A percentile compares a stretch with the other conserved stretches of the same genome.
Evolutionary conservation across 225 moss, liverwort and hornwort species (phyloP).

Genomic region (Neckera pumila): DNA sequence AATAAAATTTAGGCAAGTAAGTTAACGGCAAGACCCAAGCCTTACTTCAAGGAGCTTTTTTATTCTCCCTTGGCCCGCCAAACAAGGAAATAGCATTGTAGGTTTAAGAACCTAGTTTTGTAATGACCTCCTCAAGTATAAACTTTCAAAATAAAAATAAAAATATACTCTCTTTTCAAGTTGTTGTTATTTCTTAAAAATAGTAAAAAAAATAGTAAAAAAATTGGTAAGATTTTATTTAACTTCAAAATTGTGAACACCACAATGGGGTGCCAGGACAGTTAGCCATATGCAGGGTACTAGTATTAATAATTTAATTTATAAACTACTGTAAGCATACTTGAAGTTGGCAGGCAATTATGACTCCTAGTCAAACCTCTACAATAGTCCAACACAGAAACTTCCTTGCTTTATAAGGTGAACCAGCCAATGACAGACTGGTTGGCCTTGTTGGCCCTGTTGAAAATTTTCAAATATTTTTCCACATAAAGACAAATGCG

Average conservation of each 20-base stretch:
- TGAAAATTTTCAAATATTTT: background rate
- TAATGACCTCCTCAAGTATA: background rate
- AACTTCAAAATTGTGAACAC: background rate
- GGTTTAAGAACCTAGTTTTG: background rate
- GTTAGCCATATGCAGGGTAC: background rate
- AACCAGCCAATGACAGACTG: background rate
- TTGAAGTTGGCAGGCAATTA: background rate
- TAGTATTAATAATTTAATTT: no score
- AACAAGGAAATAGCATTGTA: rapidly evolving
- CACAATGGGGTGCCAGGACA: background rate
- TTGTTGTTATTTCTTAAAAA: no score
- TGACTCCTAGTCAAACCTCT: background rate
- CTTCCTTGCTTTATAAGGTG: background rate
- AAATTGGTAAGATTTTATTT: background rate
- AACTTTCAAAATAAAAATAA: background rate
- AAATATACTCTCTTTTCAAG: background rate
- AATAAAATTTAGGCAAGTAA: rapidly evolving
- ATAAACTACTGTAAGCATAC: no score
- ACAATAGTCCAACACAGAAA: background rate
- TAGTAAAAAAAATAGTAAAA: no score
- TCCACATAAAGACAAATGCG: background rate
- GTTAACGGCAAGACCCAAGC: no score
- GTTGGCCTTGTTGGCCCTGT: background rate
- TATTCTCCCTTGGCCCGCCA: rapidly evolving
- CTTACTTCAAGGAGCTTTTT: no score